phyloP scores from a whole-genome alignment of 257 asterid genomes.

The Parsonsia alboflavescens region DNA sequence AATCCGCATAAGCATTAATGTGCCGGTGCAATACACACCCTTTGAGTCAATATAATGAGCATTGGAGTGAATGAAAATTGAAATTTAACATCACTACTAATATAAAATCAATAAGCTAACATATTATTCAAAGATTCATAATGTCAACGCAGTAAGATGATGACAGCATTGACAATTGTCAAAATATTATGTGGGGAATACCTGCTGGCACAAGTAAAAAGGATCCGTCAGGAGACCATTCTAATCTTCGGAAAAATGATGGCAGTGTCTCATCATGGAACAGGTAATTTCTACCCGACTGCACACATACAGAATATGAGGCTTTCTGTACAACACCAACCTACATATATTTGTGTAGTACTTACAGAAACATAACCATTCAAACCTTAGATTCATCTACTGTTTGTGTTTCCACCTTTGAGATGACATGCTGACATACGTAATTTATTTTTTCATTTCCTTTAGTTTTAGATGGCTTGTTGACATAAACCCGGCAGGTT shows the following conservation, averaged over 20 bases:
- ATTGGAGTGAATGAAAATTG: background rate
- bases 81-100: background rate
- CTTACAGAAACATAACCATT: background rate
- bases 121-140: background rate
- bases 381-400: conserved; percentile 84
- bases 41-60: background rate
- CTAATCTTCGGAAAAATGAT: conserved; percentile 92
- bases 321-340: conserved; percentile 1
- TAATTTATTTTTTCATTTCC: conserved; percentile 70
- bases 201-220: conserved; percentile 97
- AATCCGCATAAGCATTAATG: background rate
- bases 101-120: background rate
- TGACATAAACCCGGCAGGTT: conserved; percentile 74
- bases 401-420: conserved; percentile 56
- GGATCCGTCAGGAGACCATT: conserved; percentile 98
- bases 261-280: conserved; percentile 96
- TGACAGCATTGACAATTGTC: background rate
- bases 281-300: conserved; percentile 77
- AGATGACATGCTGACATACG: conserved; percentile 77
- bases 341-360: background rate
- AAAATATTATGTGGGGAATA: conserved; percentile 20
- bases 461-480: conserved; percentile 73
- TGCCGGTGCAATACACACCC: background rate
- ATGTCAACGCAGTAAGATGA: background rate
- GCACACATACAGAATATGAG: conserved; percentile 20